Evolutionary conservation across 345 rosid species (phyloP).

Genomic region (Nephelium lappaceum): DNA sequence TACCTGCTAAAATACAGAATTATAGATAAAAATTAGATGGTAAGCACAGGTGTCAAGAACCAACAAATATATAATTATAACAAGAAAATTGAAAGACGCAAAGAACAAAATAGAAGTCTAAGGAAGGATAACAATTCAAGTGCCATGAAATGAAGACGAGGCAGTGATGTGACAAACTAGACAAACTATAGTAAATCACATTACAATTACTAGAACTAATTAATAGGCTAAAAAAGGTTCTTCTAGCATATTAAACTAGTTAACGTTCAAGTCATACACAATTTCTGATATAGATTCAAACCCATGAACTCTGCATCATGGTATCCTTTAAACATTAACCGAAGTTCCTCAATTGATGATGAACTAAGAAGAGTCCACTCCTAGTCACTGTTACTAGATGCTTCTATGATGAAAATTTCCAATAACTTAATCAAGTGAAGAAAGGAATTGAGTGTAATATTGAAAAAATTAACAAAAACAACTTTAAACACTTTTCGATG

Average conservation of each 20-base stretch:
- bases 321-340: neutral
- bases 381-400: neutral
- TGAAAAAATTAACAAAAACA: neutral
- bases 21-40: constrained; percentile 5
- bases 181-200: neutral
- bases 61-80: neutral
- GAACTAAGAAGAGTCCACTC: neutral
- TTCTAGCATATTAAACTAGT: neutral
- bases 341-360: neutral
- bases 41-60: neutral
- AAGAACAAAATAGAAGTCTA: neutral
- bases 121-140: neutral
- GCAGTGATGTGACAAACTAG: neutral
- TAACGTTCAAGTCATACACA: neutral
- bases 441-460: neutral
- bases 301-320: neutral
- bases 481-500: neutral
- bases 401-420: neutral
- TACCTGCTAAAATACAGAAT: constrained; percentile 62
- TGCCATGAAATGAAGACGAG: neutral
- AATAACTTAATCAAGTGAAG: neutral
- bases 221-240: neutral
- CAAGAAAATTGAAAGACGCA: neutral
- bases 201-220: neutral
- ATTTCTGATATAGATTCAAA: too few relatives aligned